Evolutionary conservation across 352 stramenopile genomes (phyloP).

Genomic region (Globisporangium nagaii): DNA sequence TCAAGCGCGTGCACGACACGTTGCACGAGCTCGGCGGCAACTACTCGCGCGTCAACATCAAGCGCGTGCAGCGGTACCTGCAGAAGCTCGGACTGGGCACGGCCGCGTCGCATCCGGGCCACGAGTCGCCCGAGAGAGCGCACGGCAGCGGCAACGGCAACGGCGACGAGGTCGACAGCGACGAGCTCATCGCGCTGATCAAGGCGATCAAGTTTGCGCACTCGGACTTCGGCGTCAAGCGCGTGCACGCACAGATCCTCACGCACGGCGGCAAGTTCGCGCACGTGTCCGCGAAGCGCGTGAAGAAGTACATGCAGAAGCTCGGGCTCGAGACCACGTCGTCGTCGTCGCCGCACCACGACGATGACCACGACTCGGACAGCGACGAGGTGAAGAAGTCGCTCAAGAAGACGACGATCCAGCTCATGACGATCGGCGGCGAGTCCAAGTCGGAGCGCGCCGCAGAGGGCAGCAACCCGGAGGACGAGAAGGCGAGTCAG

Average conservation of each 20-base stretch:
- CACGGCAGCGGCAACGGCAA: slow-evolving; percentile 7
- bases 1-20: slow-evolving; percentile 30
- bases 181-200: slow-evolving; percentile 81
- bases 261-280: slow-evolving; percentile 76
- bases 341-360: slow-evolving; percentile 11
- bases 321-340: slow-evolving; percentile 48
- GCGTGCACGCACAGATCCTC: slow-evolving; percentile 69
- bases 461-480: slow-evolving; percentile 6
- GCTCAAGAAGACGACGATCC: slow-evolving; percentile 32
- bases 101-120: slow-evolving; percentile 1
- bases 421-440: slow-evolving; percentile 82
- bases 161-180: slow-evolving; percentile 37
- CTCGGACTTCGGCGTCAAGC: slow-evolving; percentile 77
- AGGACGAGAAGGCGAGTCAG: slow-evolving; percentile 20
- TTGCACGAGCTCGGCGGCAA: slow-evolving; percentile 26
- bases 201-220: slow-evolving; percentile 87
- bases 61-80: slow-evolving; percentile 33
- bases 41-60: slow-evolving; percentile 23
- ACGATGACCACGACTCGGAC: slow-evolving; percentile 20
- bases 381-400: slow-evolving; percentile 11
- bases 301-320: slow-evolving; percentile 86
- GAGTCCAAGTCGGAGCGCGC: slow-evolving; percentile 61
- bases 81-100: slow-evolving; percentile 19
- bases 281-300: slow-evolving; percentile 69
- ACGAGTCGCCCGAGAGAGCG: slow-evolving; percentile 20